A percentile compares a stretch with the other conserved stretches of the same genome.
Evolutionary conservation across 2,329 filamentous ascomycete species (phyloP).

Genomic region (Fusarium albidum): DNA sequence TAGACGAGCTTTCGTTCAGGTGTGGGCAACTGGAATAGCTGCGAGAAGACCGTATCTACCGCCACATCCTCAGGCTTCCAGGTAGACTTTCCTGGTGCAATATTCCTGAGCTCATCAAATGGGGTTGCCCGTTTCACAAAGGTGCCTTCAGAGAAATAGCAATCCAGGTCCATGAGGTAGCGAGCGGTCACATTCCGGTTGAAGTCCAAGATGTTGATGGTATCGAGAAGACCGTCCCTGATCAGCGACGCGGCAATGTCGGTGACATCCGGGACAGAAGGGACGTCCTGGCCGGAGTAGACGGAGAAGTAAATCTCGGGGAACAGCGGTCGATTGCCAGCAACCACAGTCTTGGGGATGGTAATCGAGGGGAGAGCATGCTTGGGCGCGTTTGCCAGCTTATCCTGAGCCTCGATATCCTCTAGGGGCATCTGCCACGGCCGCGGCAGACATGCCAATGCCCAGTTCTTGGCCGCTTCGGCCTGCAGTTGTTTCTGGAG

Average conservation of each 20-base stretch:
- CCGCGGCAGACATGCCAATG: conserved; percentile 72
- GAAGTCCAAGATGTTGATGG: conserved; percentile 92
- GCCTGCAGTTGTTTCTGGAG: conserved; percentile 85
- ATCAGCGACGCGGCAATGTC: conserved; percentile 84
- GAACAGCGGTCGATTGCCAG: conserved; percentile 80
- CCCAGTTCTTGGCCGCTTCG: conserved; percentile 80
- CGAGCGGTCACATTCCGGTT: conserved; percentile 89
- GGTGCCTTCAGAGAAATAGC: conserved; percentile 87
- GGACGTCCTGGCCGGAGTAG: conserved; percentile 84
- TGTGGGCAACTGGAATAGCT: conserved; percentile 85
- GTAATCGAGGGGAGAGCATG: conserved; percentile 79
- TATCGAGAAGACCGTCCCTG: conserved; percentile 86
- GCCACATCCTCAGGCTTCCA: conserved; percentile 99
- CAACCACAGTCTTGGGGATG: conserved; percentile 78
- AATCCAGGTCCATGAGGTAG: conserved; percentile 92
- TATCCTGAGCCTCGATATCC: conserved; percentile 67
- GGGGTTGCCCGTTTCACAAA: conserved; percentile 94
- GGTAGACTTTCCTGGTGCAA: conserved; percentile 71
- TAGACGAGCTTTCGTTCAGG: conserved; percentile 96
- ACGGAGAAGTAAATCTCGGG: conserved; percentile 96
- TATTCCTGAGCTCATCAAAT: conserved; percentile 84
- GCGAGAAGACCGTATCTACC: conserved; percentile 97
- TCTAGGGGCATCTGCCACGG: conserved; percentile 72
- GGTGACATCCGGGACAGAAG: conserved; percentile 82
- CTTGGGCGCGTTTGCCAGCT: conserved; percentile 69